phyloP scores from a whole-genome alignment of 345 rosid genomes.

The Eucalyptus regnans region DNA sequence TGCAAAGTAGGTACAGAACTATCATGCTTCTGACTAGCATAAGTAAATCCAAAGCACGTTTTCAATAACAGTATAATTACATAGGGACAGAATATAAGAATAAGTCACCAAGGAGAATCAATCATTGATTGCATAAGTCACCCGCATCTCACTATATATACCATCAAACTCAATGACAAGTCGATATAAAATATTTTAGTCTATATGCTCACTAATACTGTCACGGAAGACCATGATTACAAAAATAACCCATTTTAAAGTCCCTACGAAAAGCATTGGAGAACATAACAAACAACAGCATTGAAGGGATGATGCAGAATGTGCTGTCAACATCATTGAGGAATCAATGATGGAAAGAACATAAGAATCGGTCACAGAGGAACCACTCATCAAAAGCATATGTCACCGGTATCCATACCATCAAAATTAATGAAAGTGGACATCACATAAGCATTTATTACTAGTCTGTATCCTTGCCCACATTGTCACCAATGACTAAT shows the following conservation, averaged over 20 bases:
- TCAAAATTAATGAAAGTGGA: neutral
- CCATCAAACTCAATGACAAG: neutral
- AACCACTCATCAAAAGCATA: neutral
- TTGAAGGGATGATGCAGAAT: neutral
- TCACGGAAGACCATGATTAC: neutral
- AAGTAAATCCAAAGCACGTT: neutral
- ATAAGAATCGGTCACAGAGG: neutral
- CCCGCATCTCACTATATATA: neutral
- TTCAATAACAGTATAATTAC: neutral
- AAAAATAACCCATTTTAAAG: neutral
- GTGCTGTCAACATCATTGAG: neutral
- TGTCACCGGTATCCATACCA: neutral
- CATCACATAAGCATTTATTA: neutral
- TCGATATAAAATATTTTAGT: neutral
- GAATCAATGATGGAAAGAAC: neutral
- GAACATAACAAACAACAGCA: neutral
- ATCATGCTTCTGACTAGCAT: neutral
- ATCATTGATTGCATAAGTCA: neutral
- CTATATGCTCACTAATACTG: neutral
- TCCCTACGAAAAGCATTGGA: neutral
- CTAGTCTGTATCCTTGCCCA: neutral
- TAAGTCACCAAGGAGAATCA: neutral
- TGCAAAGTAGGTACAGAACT: conserved; percentile 1
- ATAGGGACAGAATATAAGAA: neutral
- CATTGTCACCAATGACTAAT: neutral